Evolutionary conservation across 768 basidiomycete species (phyloP).

Genomic region (Pilatotrama ljubarskyi): DNA sequence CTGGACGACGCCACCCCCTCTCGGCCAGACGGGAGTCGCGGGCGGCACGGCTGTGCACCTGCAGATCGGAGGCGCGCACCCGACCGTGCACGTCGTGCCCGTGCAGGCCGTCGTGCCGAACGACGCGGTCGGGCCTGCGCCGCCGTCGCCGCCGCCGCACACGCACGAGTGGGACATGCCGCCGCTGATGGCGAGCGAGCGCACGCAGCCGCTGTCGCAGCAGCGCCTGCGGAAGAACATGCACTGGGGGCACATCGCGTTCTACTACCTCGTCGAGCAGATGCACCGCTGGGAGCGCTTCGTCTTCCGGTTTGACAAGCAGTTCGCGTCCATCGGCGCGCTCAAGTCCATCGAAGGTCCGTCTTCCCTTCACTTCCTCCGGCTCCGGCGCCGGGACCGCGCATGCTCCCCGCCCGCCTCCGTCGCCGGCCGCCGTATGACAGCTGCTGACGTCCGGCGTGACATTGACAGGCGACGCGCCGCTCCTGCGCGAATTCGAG

Average conservation of each 20-base stretch:
- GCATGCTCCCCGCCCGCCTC: background rate
- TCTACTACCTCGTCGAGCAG: conserved; percentile 76
- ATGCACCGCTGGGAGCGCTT: conserved; percentile 85
- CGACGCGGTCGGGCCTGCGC: conserved; percentile 2
- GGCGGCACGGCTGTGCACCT: conserved; percentile 14
- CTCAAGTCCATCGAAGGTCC: conserved; percentile 71
- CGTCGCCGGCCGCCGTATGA: background rate
- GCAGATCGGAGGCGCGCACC: conserved; percentile 16
- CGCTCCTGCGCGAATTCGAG: conserved; percentile 73
- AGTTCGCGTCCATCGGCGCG: conserved; percentile 71
- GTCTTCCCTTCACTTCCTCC: conserved; percentile 24
- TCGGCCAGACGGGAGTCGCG: conserved; percentile 3
- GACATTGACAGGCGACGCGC: conserved; percentile 59
- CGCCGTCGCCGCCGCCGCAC: conserved; percentile 5
- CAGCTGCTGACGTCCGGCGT: conserved; percentile 9
- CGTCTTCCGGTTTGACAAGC: conserved; percentile 76
- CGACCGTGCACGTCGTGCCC: conserved; percentile 12
- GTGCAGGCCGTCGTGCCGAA: conserved; percentile 6
- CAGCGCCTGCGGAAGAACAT: conserved; percentile 44
- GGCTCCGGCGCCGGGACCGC: too few relatives aligned
- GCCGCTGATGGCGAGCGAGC: conserved; percentile 16
- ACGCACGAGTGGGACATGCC: conserved; percentile 24
- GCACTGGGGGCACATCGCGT: conserved; percentile 80
- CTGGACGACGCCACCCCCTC: conserved; percentile 13
- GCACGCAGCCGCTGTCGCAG: conserved; percentile 23